phyloP scores from a whole-genome alignment of 129 eudicot species.

The Helianthus annuus region DNA sequence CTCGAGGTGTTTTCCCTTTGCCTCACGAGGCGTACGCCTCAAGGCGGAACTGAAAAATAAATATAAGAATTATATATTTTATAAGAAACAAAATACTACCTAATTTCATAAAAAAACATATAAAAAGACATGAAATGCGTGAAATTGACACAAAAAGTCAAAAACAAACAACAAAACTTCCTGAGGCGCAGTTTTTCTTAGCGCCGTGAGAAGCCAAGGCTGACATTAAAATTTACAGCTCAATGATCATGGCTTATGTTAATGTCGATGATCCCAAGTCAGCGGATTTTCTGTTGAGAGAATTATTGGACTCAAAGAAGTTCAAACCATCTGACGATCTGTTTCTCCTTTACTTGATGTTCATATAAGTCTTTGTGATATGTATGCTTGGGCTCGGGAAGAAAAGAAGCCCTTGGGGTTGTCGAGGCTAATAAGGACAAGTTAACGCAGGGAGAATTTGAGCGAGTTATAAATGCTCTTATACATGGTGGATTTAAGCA shows the following conservation, averaged over 20 bases:
- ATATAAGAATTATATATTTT: no score
- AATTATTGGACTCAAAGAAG: slow-evolving; percentile 46
- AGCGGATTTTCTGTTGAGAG: slow-evolving; percentile 47
- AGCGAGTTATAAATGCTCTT: slow-evolving; percentile 58
- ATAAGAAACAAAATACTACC: no score
- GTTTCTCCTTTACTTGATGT: slow-evolving; percentile 63
- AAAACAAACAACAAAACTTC: no score
- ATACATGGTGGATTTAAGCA: slow-evolving; percentile 47
- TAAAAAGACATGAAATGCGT: no score
- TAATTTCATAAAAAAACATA: no score
- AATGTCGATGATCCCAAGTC: slow-evolving; percentile 47
- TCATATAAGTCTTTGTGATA: slow-evolving; percentile 78
- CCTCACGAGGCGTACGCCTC: no score
- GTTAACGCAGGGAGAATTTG: slow-evolving; percentile 50
- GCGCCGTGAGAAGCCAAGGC: slow-evolving; percentile 52
- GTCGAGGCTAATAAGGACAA: slow-evolving; percentile 62
- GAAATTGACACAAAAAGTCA: no score
- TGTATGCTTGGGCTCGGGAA: slow-evolving; percentile 55
- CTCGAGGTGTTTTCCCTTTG: no score
- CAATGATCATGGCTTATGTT: slow-evolving; percentile 76
- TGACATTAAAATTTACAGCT: slow-evolving; percentile 58
- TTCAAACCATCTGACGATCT: slow-evolving; percentile 56
- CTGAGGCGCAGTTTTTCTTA: no score
- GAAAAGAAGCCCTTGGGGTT: slow-evolving; percentile 80
- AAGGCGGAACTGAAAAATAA: no score